Evolutionary conservation across 1,284 basidiomycete genomes (phyloP).

Genomic region (Heterobasidion occidentale): DNA sequence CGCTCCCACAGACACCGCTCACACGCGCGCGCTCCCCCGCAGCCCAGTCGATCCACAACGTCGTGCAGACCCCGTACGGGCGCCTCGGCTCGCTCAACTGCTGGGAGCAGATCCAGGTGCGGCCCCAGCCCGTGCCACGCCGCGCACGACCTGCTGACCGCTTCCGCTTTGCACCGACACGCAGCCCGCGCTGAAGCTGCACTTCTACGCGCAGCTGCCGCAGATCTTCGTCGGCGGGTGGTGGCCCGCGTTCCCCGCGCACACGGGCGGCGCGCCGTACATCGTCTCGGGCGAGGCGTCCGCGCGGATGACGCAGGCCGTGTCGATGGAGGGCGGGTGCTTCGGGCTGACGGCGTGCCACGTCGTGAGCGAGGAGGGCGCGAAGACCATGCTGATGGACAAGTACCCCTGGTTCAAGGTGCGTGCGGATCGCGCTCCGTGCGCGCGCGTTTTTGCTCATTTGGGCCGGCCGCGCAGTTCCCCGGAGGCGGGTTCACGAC

Average conservation of each 20-base stretch:
- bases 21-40: background rate
- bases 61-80: background rate
- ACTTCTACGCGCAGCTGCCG: background rate
- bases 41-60: background rate
- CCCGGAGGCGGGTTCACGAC: background rate
- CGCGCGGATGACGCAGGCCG: background rate
- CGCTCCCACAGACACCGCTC: too few species aligned
- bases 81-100: conserved; percentile 1
- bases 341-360: background rate
- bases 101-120: background rate
- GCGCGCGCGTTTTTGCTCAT: too few species aligned
- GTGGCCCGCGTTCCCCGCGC: background rate
- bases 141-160: too few species aligned
- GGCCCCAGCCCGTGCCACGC: too few species aligned
- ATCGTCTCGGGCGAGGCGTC: background rate
- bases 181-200: background rate
- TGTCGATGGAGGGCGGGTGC: background rate
- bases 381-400: background rate
- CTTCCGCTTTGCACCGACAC: too few species aligned
- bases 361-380: background rate
- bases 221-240: background rate
- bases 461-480: background rate
- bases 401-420: background rate
- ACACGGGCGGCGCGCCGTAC: background rate
- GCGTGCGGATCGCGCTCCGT: too few species aligned